Conservation (phyloP, 2,329 filamentous ascomycete genomes). For the Alternaria viburni region DNA sequence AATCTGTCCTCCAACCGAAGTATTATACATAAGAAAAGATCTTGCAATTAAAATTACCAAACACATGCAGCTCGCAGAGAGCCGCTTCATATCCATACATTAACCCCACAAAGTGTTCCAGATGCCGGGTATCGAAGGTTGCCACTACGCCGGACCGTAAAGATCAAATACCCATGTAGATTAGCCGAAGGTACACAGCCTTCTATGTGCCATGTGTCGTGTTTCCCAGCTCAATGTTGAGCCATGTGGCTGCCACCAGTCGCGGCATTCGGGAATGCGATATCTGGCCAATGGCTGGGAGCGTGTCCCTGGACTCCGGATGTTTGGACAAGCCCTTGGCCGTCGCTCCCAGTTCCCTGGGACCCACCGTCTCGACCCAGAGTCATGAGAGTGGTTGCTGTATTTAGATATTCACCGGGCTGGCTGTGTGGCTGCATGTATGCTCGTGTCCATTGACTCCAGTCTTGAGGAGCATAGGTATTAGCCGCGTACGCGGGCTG, state of each 20-base stretch:
- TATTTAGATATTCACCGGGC: conserved; percentile 46
- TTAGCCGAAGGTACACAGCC: conserved; percentile 4
- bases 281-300: conserved; percentile 39
- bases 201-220: background rate
- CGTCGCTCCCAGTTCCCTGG: conserved; percentile 27
- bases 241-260: conserved; percentile 27
- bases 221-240: conserved; percentile 19
- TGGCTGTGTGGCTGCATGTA: conserved; percentile 37
- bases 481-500: conserved; percentile 35
- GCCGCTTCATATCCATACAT: conserved; percentile 12
- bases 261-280: conserved; percentile 31
- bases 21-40: conserved; percentile 19
- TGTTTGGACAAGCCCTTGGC: conserved; percentile 26
- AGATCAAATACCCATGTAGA: background rate
- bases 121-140: conserved; percentile 5
- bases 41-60: background rate
- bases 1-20: conserved; percentile 15
- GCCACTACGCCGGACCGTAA: conserved; percentile 8
- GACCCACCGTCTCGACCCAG: conserved; percentile 38
- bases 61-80: conserved; percentile 1
- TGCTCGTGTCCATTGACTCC: conserved; percentile 45
- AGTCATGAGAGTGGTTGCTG: conserved; percentile 49
- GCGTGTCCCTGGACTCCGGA: conserved; percentile 28
- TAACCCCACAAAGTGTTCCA: conserved; percentile 8
- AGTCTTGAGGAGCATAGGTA: conserved; percentile 36